Evolutionary conservation across 2,329 filamentous ascomycete species (phyloP).

Genomic region (Fusarium xyrophilum): DNA sequence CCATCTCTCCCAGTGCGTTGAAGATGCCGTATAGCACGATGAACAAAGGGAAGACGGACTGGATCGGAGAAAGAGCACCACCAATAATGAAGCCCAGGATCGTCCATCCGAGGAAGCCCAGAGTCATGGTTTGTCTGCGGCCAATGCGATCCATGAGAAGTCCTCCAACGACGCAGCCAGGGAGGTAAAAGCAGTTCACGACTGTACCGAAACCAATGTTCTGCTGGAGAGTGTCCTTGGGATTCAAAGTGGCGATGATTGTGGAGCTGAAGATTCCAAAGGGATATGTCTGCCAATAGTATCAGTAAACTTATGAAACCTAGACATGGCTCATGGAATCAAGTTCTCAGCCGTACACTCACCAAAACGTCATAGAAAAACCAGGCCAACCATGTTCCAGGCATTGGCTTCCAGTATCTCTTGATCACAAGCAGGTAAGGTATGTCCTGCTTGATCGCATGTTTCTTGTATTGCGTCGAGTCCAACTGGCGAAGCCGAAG

Average conservation of each 20-base stretch:
- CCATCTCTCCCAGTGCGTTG: neutral
- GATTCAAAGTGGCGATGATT: neutral
- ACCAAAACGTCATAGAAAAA: neutral
- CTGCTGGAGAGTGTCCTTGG: neutral
- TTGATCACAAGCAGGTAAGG: neutral
- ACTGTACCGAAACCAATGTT: neutral
- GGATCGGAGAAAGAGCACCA: neutral
- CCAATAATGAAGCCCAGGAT: neutral
- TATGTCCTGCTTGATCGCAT: neutral
- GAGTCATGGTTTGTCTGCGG: neutral
- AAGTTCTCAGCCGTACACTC: too few species aligned
- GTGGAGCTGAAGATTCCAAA: neutral
- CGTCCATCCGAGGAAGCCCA: neutral
- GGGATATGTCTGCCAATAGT: neutral
- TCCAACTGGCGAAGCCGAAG: neutral
- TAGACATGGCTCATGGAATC: too few species aligned
- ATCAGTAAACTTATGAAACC: too few species aligned
- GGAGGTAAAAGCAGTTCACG: neutral
- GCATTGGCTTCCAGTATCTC: neutral
- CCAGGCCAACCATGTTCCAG: neutral
- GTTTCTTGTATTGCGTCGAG: neutral
- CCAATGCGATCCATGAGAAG: neutral
- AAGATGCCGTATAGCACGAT: conserved; percentile 1
- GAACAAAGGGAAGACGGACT: neutral
- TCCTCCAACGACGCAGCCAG: neutral